Conservation (phyloP, 805 yeast genomes). For the Lipomyces orientalis region DNA sequence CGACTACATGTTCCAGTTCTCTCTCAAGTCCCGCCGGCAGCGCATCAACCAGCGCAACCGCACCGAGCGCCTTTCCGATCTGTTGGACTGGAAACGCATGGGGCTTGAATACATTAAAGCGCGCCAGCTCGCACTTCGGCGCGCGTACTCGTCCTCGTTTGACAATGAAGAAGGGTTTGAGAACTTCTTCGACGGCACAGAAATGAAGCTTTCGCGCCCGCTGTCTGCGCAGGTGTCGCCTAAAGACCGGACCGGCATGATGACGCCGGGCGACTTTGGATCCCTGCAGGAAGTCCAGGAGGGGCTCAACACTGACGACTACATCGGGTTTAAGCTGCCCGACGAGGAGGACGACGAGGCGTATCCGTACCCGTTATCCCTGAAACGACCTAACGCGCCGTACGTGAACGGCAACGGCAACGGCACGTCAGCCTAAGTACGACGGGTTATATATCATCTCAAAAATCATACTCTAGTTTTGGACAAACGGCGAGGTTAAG, state of each 20-base stretch:
- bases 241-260: slow-evolving; percentile 68
- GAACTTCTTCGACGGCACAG: slow-evolving; percentile 37
- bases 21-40: slow-evolving; percentile 90
- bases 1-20: slow-evolving; percentile 86
- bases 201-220: slow-evolving; percentile 79
- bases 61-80: slow-evolving; percentile 90
- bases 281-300: slow-evolving; percentile 88
- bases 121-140: slow-evolving; percentile 83
- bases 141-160: slow-evolving; percentile 91
- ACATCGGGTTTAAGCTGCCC: slow-evolving; percentile 53
- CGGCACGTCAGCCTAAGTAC: neutral
- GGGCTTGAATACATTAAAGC: slow-evolving; percentile 96
- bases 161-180: slow-evolving; percentile 44
- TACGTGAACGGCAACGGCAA: slow-evolving; percentile 11
- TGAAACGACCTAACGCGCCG: slow-evolving; percentile 24
- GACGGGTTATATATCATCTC: neutral
- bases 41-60: slow-evolving; percentile 97
- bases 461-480: too few species aligned
- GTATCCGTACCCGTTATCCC: slow-evolving; percentile 39
- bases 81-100: slow-evolving; percentile 98
- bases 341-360: slow-evolving; percentile 47
- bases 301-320: slow-evolving; percentile 74
- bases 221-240: slow-evolving; percentile 98
- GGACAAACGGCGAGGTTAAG: neutral
- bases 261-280: slow-evolving; percentile 99